Base-by-base conservation (phyloP, 176 grass and related monocot species). In the Olyra latifolia region DNA sequence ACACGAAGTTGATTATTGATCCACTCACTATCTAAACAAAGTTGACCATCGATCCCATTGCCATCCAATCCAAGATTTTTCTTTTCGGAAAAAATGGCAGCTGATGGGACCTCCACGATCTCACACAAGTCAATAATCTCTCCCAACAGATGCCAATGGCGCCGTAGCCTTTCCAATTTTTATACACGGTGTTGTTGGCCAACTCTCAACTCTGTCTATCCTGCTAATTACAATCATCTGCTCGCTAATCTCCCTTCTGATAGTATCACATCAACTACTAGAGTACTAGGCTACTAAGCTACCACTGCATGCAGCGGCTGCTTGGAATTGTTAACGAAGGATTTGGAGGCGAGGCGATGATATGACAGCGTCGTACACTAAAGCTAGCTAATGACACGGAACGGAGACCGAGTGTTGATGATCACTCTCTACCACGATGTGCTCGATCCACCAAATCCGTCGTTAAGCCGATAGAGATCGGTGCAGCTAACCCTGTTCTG, bases 321-420 rank as follows among this genome's bases (percentile, higher is more conserved):
- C 10, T 43, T 0, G 24, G 19, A 53, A 13, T 79, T 72, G 67
- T 72, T 70, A 70, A 70, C 76, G 35, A 35, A 62, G 57, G 66
- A 71, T 64, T 64, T 69, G 57, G 76, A 62, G 54, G 30, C 17
- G 10, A 85, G 62, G 54, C n/a, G 69, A 27, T 44, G 44, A 23
- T n/a, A 44, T 82, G 71, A 58, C 63, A 66, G 8, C 71, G 69
- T 35, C 8, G 13, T 82, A 62, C 78, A 81, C 77, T 81, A n/a
- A 49, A n/a, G n/a, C n/a, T n/a, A n/a, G n/a, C 50, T 60, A 38
- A 45, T 15, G 53, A 32, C 40, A 10, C 16, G 40, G 15, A 44
- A 20, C 23, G 64, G 49, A 23, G 50, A 57, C 39, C 22, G 19
- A 48, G 23, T 53, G 63, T 2, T 13, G 30, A 66, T 65, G 39